Conservation (phyloP, 139 green algal genomes). For the Coccomyxa sp. region DNA sequence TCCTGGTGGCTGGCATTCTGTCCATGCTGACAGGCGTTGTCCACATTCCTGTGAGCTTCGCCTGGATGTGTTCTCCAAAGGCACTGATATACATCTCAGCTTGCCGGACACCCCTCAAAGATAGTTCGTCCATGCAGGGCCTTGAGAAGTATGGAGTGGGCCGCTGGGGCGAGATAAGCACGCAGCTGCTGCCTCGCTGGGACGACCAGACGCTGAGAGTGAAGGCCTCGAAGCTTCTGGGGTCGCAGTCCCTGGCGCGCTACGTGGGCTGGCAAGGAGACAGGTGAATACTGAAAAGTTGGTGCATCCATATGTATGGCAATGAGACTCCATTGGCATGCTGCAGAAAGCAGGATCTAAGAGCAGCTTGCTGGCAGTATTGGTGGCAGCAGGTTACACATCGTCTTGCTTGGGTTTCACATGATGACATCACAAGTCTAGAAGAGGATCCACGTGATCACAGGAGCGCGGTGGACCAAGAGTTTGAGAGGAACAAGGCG, state of each 20-base stretch:
- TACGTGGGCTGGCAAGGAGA: slow-evolving; percentile 60
- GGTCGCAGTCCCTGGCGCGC: slow-evolving; percentile 62
- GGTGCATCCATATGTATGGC: background rate
- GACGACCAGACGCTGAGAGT: slow-evolving; percentile 49
- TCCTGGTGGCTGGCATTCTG: background rate
- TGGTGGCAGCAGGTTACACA: no score
- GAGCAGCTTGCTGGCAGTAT: no score
- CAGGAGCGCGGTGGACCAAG: slow-evolving; percentile 55
- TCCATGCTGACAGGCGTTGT: background rate
- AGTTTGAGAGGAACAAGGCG: slow-evolving; percentile 52
- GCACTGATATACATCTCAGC: background rate
- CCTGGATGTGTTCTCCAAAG: background rate
- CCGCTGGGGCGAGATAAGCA: slow-evolving; percentile 61
- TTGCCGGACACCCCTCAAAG: background rate
- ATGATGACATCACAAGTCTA: no score
- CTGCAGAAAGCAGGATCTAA: background rate
- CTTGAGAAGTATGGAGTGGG: slow-evolving; percentile 68
- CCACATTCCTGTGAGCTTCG: background rate
- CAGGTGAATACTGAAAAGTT: background rate
- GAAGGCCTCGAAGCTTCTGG: slow-evolving; percentile 64
- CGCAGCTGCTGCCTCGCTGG: slow-evolving; percentile 37
- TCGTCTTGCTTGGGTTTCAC: no score
- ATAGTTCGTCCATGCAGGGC: no score
- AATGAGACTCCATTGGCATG: background rate
- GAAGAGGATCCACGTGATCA: no score